These are phyloP conservation scores for Herpomyces periplanetae DNA, from an alignment of 2,329 filamentous ascomycete species.

Conservation along the genomic window DNA sequence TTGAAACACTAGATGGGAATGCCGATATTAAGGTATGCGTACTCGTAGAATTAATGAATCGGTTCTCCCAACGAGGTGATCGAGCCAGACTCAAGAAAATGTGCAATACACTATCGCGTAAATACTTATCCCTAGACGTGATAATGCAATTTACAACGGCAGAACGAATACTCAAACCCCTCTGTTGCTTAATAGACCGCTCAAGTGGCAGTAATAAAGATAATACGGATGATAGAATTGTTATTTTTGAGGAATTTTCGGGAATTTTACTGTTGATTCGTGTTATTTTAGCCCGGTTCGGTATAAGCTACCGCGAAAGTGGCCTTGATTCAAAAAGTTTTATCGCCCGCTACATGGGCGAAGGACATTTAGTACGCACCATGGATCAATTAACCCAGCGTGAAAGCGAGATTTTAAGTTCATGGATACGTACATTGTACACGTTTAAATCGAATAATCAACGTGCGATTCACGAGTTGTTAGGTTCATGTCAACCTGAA, in stretches of 20 bases:
- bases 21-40: conserved; percentile 49
- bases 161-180: conserved; percentile 23
- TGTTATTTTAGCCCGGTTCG: too few species aligned
- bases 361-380: conserved; percentile 16
- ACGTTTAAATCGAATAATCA: conserved; percentile 33
- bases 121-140: conserved; percentile 28
- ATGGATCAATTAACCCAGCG: conserved; percentile 22
- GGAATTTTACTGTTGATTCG: too few species aligned
- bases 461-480: conserved; percentile 35
- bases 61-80: conserved; percentile 10
- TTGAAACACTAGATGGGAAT: conserved; percentile 71
- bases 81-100: conserved; percentile 21
- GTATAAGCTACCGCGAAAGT: too few species aligned
- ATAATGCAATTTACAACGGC: conserved; percentile 34
- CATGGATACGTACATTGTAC: conserved; percentile 38
- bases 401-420: conserved; percentile 20
- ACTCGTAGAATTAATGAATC: conserved; percentile 11
- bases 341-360: conserved; percentile 21
- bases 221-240: too few species aligned
- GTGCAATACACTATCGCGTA: conserved; percentile 29
- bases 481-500: conserved; percentile 42
- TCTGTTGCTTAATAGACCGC: conserved; percentile 33
- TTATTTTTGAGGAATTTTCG: too few species aligned
- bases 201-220: too few species aligned
- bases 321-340: too few species aligned